Evolutionary conservation across 805 yeast species (phyloP).

Genomic region (Candida hispaniensis): DNA sequence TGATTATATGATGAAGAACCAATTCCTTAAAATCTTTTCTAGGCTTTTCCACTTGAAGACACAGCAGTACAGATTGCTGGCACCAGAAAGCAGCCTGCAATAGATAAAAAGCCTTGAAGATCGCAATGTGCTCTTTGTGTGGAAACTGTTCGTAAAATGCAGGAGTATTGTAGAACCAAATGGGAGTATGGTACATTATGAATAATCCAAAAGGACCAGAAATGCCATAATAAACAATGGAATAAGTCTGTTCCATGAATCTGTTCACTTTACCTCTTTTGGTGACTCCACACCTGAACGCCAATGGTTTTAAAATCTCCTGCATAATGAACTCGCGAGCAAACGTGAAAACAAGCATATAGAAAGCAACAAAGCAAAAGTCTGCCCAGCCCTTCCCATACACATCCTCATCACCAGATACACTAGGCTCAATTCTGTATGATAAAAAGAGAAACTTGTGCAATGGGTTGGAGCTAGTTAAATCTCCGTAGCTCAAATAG

Average conservation of each 20-base stretch:
- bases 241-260: conserved; percentile 88
- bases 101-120: conserved; percentile 72
- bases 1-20: conserved; percentile 85
- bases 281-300: conserved; percentile 41
- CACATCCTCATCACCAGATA: conserved; percentile 38
- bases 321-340: conserved; percentile 88
- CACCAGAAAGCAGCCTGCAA: conserved; percentile 97
- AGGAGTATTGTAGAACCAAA: conserved; percentile 83
- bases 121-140: conserved; percentile 57
- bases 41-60: conserved; percentile 83
- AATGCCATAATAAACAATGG: conserved; percentile 66
- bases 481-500: conserved; percentile 45
- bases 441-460: conserved; percentile 55
- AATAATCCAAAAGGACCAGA: conserved; percentile 81
- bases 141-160: conserved; percentile 77
- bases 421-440: conserved; percentile 34
- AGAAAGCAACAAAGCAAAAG: conserved; percentile 63
- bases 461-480: conserved; percentile 48
- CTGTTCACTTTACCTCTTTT: conserved; percentile 53
- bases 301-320: conserved; percentile 61
- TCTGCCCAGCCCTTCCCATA: conserved; percentile 88
- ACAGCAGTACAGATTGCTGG: conserved; percentile 79
- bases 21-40: conserved; percentile 88
- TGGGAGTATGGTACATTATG: conserved; percentile 71
- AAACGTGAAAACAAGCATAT: conserved; percentile 82